phyloP scores from a whole-genome alignment of 208 protist genomes.

The Leptomonas pyrrhocoris region DNA sequence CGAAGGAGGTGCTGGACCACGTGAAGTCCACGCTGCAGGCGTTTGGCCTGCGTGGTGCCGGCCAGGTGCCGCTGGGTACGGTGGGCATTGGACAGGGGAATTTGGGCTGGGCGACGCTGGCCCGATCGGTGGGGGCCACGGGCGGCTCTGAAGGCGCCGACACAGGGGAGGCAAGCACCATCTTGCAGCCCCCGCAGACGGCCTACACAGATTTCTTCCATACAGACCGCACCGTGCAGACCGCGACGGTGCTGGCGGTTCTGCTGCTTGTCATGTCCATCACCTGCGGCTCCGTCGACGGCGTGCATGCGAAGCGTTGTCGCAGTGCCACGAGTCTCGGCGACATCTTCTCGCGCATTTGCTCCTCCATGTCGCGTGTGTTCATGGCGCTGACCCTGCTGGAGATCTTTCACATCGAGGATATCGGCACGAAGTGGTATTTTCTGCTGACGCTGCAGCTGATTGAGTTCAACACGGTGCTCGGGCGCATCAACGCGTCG shows the following conservation, averaged over 20 bases:
- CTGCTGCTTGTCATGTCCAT: constrained; percentile 70
- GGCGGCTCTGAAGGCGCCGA: background rate
- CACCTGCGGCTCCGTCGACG: constrained; percentile 76
- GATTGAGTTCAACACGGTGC: constrained; percentile 84
- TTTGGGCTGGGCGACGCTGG: constrained; percentile 10
- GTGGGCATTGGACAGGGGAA: constrained; percentile 20
- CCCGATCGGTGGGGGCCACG: background rate
- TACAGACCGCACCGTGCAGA: constrained; percentile 50
- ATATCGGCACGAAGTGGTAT: constrained; percentile 79
- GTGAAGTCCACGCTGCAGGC: constrained; percentile 44
- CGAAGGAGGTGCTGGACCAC: constrained; percentile 14
- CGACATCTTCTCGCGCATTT: constrained; percentile 88
- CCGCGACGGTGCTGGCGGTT: constrained; percentile 65
- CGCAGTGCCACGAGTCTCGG: constrained; percentile 83
- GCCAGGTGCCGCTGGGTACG: constrained; percentile 34
- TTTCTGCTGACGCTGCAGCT: constrained; percentile 75
- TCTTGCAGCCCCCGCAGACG: constrained; percentile 8
- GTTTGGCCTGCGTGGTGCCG: constrained; percentile 49
- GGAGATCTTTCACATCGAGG: constrained; percentile 67
- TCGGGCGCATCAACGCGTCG: constrained; percentile 82
- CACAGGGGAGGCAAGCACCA: background rate
- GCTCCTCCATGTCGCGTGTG: constrained; percentile 73
- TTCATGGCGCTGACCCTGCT: constrained; percentile 86
- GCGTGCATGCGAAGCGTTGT: constrained; percentile 80
- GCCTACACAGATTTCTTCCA: constrained; percentile 56